phyloP scores from a whole-genome alignment of 805 yeast species.

The Wickerhamomyces rabaulensis region DNA sequence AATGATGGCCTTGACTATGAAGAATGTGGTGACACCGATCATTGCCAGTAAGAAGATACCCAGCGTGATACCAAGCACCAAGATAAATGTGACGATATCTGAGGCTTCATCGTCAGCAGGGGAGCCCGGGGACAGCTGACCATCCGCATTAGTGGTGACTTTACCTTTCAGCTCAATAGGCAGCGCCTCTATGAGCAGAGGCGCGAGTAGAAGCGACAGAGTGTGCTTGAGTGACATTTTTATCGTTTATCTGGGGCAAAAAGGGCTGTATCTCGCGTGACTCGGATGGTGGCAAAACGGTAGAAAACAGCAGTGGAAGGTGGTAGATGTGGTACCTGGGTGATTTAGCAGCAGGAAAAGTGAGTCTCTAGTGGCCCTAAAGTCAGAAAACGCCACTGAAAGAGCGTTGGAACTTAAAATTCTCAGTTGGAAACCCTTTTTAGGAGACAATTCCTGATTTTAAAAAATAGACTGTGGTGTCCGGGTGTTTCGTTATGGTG shows the following conservation, averaged over 20 bases:
- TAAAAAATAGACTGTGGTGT: not conserved
- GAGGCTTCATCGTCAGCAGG: not conserved
- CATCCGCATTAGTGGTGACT: not conserved
- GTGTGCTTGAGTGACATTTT: not conserved
- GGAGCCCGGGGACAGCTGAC: not conserved
- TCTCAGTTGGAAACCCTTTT: not conserved
- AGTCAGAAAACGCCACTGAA: not conserved
- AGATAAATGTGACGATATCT: slow-evolving; percentile 4
- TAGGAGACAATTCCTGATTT: not conserved
- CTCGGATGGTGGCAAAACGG: not conserved
- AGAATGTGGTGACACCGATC: not conserved
- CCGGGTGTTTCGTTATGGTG: not conserved
- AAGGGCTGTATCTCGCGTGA: not conserved
- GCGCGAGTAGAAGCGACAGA: not conserved
- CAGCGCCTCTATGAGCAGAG: not conserved
- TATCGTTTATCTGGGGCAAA: not conserved
- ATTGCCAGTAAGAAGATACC: slow-evolving; percentile 5
- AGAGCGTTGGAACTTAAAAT: not conserved
- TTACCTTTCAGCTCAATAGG: not conserved
- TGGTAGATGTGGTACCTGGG: not conserved
- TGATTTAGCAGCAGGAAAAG: not conserved
- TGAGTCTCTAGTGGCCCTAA: not conserved
- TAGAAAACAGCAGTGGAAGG: not conserved
- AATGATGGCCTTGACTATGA: slow-evolving; percentile 2
- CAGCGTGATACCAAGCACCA: slow-evolving; percentile 4